These are phyloP conservation scores for Urtica urens DNA, from an alignment of 306 rosid genomes.

Conservation along the genomic window DNA sequence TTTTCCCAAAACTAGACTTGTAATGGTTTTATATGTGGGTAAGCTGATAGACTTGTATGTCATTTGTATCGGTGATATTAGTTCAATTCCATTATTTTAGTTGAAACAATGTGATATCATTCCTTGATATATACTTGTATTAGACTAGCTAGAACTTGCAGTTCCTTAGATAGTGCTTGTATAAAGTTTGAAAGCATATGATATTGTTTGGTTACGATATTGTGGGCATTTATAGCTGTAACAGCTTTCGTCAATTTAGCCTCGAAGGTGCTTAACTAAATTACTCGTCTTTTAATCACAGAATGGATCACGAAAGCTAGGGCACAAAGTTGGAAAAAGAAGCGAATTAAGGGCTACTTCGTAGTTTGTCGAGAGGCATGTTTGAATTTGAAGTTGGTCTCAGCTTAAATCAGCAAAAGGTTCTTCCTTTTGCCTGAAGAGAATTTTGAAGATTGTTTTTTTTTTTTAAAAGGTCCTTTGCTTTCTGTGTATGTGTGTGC, in stretches of 20 bases:
- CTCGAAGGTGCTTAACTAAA: conserved; percentile 12
- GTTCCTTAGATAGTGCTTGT: no score
- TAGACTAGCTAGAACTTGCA: no score
- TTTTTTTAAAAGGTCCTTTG: conserved; percentile 19
- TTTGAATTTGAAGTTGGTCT: conserved; percentile 13
- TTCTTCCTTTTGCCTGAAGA: conserved; percentile 16
- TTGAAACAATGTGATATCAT: no score
- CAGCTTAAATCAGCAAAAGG: conserved; percentile 21
- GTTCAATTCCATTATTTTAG: no score
- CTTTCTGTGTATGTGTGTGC: conserved; percentile 18
- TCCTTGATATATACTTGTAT: no score
- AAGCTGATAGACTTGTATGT: no score
- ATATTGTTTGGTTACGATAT: not conserved
- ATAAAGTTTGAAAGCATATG: no score
- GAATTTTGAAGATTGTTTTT: conserved; percentile 19
- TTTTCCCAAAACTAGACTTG: no score
- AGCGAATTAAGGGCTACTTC: conserved; percentile 35
- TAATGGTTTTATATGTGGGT: no score
- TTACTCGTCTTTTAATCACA: conserved; percentile 17
- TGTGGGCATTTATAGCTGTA: no score
- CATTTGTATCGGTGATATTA: no score
- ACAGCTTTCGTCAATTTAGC: not conserved
- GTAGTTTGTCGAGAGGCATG: conserved; percentile 24
- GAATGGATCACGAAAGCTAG: conserved; percentile 19
- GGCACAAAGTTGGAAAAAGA: conserved; percentile 6